A percentile compares a stretch with the other conserved stretches of the same genome.
These are phyloP conservation scores for Hypoxylon sp. DNA, from an alignment of 2,329 filamentous ascomycete genomes.

Conservation along the genomic window DNA sequence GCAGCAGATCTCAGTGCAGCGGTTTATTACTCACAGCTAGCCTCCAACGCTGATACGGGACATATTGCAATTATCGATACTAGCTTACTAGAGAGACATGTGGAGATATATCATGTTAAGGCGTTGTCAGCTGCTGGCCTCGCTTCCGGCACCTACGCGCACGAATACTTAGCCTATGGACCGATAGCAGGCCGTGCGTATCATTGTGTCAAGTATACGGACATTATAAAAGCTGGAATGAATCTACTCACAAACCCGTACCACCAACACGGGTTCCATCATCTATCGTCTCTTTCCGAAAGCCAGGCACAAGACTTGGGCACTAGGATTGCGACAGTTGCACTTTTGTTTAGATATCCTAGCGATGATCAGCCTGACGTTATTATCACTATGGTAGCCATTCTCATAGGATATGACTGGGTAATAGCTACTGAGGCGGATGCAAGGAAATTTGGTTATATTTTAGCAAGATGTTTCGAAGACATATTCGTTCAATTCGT, in stretches of 20 bases:
- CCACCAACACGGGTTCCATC: too few relatives aligned
- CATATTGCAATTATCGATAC: slow-evolving; percentile 31
- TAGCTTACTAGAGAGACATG: slow-evolving; percentile 12
- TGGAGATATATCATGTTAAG: slow-evolving; percentile 24
- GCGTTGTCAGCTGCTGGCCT: slow-evolving; percentile 15
- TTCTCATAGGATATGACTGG: background rate
- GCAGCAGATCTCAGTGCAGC: slow-evolving; percentile 19
- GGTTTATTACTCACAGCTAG: background rate
- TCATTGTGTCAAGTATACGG: slow-evolving; percentile 15
- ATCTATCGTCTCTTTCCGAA: background rate
- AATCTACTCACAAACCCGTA: background rate
- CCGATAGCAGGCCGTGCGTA: slow-evolving; percentile 28
- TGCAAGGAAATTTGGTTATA: background rate
- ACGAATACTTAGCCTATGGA: slow-evolving; percentile 36
- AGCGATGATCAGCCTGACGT: slow-evolving; percentile 8
- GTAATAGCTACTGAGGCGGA: background rate
- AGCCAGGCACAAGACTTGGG: background rate
- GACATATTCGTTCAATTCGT: background rate
- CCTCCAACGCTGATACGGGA: background rate
- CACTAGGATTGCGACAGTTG: background rate
- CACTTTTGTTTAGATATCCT: slow-evolving; percentile 3
- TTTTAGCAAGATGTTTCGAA: background rate
- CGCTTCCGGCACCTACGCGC: background rate
- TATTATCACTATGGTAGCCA: slow-evolving; percentile 3
- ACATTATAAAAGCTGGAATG: background rate